These are phyloP conservation scores for Aspergillus fructus DNA, from an alignment of 2,329 filamentous ascomycete genomes.

Conservation along the genomic window DNA sequence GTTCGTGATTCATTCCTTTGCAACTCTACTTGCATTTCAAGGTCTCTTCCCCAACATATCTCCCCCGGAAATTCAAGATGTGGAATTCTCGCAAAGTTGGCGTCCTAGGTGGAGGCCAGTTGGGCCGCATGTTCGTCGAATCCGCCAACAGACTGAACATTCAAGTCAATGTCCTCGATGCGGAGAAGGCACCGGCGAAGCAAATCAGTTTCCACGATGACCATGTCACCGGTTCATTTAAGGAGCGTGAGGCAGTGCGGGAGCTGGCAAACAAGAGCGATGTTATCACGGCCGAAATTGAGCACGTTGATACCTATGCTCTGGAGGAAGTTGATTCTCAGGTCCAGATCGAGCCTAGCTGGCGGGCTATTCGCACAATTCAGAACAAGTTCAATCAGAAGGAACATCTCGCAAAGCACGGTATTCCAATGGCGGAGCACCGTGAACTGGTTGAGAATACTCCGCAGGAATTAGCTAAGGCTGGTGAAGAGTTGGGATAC, in stretches of 20 bases:
- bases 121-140: conserved; percentile 92
- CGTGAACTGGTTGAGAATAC: conserved; percentile 63
- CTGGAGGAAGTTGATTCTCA: conserved; percentile 76
- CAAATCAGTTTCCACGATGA: conserved; percentile 73
- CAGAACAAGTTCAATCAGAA: conserved; percentile 95
- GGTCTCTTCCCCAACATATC: conserved; percentile 6
- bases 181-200: conserved; percentile 74
- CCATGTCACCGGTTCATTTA: conserved; percentile 86
- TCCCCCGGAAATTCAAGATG: conserved; percentile 24
- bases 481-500: conserved; percentile 67
- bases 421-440: conserved; percentile 72
- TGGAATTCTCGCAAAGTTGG: conserved; percentile 48
- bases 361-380: conserved; percentile 81
- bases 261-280: conserved; percentile 75
- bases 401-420: conserved; percentile 67
- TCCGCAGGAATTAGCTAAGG: conserved; percentile 60
- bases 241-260: conserved; percentile 74
- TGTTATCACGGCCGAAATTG: conserved; percentile 88
- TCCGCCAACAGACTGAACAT: conserved; percentile 78
- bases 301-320: conserved; percentile 88
- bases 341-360: conserved; percentile 73
- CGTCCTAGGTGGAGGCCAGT: conserved; percentile 65
- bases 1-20: conserved; percentile 10
- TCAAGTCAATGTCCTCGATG: conserved; percentile 76
- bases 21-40: neutral